phyloP scores from a whole-genome alignment of 331 rosid genomes.

The Saraca asoca region DNA sequence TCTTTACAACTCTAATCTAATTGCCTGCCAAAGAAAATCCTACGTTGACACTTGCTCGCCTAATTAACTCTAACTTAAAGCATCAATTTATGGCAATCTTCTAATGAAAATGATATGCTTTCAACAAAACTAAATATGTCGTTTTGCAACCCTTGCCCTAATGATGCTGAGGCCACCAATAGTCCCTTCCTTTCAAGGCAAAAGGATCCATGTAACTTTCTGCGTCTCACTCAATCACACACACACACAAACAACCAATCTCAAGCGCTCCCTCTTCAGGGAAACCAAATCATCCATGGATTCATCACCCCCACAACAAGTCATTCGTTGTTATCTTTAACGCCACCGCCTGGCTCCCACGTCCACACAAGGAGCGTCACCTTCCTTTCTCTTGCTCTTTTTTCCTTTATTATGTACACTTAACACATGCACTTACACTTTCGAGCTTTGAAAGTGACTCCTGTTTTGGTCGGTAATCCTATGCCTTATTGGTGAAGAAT shows the following conservation, averaged over 20 bases:
- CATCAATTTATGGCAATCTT: no score
- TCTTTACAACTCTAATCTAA: no score
- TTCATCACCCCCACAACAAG: background rate
- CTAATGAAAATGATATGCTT: no score
- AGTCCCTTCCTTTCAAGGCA: slow-evolving; percentile 26
- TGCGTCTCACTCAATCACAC: background rate
- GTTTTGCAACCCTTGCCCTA: no score
- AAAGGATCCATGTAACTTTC: background rate
- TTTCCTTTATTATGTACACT: slow-evolving; percentile 19
- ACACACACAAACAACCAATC: slow-evolving; percentile 6
- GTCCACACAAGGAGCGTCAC: slow-evolving; percentile 1
- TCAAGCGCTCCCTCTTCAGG: slow-evolving; percentile 2
- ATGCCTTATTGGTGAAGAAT: background rate
- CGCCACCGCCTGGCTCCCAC: slow-evolving; percentile 1
- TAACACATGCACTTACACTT: no score
- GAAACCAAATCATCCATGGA: slow-evolving; percentile 12
- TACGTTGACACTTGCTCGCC: no score
- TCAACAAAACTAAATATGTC: no score
- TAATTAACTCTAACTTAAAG: no score
- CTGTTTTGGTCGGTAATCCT: background rate
- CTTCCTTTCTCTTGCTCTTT: background rate
- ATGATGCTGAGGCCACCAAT: slow-evolving; percentile 2
- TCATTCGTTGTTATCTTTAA: background rate
- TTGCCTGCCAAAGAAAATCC: no score
- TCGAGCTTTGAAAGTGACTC: background rate